These are phyloP conservation scores for Phytopythium mirpurense DNA, from an alignment of 352 stramenopile species.

Conservation along the genomic window DNA sequence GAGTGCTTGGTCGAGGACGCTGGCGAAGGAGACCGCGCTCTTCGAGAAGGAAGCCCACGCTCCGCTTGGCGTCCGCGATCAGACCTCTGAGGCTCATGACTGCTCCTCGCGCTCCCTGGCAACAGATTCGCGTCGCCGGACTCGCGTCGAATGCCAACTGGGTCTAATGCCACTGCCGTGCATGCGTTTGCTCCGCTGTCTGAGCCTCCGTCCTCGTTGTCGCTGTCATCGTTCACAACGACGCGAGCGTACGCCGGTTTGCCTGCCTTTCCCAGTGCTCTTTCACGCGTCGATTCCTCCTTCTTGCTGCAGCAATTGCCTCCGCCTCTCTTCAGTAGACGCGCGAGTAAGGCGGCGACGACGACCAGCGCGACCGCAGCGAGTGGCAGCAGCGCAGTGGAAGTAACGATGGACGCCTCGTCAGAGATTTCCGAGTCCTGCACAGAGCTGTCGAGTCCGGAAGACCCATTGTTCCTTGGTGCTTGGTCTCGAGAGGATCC, in stretches of 20 bases:
- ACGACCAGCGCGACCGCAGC: background rate
- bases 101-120: background rate
- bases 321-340: background rate
- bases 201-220: background rate
- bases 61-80: background rate
- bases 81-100: background rate
- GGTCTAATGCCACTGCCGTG: background rate
- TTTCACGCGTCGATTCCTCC: background rate
- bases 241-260: background rate
- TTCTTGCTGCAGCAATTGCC: background rate
- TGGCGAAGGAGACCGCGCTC: background rate
- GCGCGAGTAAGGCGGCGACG: background rate
- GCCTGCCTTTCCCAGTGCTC: background rate
- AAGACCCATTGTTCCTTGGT: background rate
- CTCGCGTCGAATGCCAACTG: background rate
- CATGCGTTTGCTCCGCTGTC: background rate
- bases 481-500: background rate
- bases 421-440: background rate
- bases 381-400: background rate
- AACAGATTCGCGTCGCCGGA: slow-evolving; percentile 1
- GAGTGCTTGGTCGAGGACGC: background rate
- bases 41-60: background rate
- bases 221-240: slow-evolving; percentile 5
- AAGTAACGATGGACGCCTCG: background rate
- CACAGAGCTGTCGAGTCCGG: background rate